Base-by-base conservation (phyloP, 805 yeast genomes). In the Yarrowia bubula region DNA sequence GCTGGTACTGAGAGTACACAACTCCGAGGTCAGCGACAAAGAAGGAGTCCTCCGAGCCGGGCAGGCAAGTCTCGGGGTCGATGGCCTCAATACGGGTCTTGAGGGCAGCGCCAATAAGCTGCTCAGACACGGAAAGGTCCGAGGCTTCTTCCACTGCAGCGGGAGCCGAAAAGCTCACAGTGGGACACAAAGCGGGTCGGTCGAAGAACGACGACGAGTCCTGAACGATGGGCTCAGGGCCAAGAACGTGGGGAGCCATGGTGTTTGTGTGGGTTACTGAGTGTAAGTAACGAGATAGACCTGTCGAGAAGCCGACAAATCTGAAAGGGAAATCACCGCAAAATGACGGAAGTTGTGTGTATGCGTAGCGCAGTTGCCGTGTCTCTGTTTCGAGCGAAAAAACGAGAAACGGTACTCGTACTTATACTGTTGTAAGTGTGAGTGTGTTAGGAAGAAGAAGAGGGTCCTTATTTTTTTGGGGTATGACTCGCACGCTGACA, bases 21-120 rank as follows among this genome's bases (percentile, higher is more conserved):
- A 88, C 87, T 33, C 89, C 90, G 67, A 91, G 76, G 76, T 93
- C 97, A 70, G 95, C 89, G 48, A 93, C 90, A 71, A 87, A 93
- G 73, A 93, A 93, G 7, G 98, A 85, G 71, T 89, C 88, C 73
- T 91, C 96, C 22, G 85, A 91, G 61, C 90, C 95, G 6, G 93
- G 84, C 39, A 77, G 83, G 75, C 92, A 87, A 33, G 78, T 75
- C 51, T 84, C 86, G 65, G 78, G 79, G 73, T 88, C 85, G 67
- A 88, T 78, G 1, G 70, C 62, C 35, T 69, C 70, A 42, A 73
- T 67, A 31, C 67, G 67, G 31, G 62, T 62, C 28, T 67, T 60
- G 42, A 72, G 55, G 15, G 72, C 71, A 1, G 70, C 47, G 11
- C 67, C 67, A 31, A 71, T 66, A 44, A 68, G 60, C 44, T 39